Evolutionary conservation across 768 basidiomycete species (phyloP).

Genomic region (Pulveroboletus sp.): DNA sequence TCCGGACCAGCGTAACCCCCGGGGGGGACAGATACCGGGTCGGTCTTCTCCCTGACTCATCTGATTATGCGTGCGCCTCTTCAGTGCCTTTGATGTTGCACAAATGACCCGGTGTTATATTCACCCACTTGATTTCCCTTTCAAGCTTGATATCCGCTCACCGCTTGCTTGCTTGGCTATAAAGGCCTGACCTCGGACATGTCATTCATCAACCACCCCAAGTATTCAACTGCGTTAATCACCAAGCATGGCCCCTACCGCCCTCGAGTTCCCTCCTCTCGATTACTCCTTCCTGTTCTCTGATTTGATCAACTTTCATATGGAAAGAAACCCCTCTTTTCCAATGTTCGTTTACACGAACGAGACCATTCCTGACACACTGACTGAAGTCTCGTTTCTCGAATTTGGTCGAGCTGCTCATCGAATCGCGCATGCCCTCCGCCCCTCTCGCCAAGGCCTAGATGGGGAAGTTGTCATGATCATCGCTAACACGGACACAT

Average conservation of each 20-base stretch:
- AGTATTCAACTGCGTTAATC: neutral
- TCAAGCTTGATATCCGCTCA: too few relatives aligned
- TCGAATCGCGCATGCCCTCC: constrained; percentile 37
- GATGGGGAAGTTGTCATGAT: constrained; percentile 21
- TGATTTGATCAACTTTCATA: constrained; percentile 24
- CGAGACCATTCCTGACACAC: constrained; percentile 4
- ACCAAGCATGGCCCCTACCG: constrained; percentile 1
- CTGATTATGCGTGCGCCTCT: too few relatives aligned
- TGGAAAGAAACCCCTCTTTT: constrained; percentile 21
- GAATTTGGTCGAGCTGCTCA: constrained; percentile 30
- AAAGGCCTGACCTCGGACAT: constrained; percentile 2
- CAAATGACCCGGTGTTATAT: too few relatives aligned
- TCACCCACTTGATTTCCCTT: too few relatives aligned
- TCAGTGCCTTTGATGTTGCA: too few relatives aligned
- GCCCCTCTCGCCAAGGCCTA: constrained; percentile 28
- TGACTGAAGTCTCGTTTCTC: constrained; percentile 21
- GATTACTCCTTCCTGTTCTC: constrained; percentile 22
- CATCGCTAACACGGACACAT: constrained; percentile 29
- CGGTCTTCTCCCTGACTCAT: too few relatives aligned
- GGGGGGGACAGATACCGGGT: too few relatives aligned
- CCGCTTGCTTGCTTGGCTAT: constrained; percentile 7
- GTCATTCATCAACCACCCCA: neutral
- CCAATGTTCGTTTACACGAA: constrained; percentile 19
- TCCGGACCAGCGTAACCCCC: too few relatives aligned
- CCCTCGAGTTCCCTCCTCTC: constrained; percentile 17